Evolutionary conservation across 192 early-diverging fungal genomes (phyloP).

Genomic region (Coemansia sp.): DNA sequence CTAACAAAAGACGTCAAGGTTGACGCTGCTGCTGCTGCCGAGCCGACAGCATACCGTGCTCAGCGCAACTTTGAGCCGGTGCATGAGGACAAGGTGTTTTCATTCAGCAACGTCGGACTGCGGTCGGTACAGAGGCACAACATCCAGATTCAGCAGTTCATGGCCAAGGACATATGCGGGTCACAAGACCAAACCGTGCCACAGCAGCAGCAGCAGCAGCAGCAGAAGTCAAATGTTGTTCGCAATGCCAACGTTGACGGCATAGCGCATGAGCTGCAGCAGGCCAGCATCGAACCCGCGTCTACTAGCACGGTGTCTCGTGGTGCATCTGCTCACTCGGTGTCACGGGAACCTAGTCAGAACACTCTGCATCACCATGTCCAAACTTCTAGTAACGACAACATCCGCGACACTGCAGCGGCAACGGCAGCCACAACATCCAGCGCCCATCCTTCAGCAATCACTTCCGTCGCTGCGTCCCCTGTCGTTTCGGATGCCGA

Average conservation of each 20-base stretch:
- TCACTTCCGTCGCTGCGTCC: background rate
- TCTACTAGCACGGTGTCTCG: slow-evolving; percentile 19
- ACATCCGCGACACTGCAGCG: slow-evolving; percentile 13
- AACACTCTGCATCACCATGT: slow-evolving; percentile 22
- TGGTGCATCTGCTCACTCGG: slow-evolving; percentile 24
- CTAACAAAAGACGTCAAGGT: slow-evolving; percentile 14
- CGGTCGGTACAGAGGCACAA: slow-evolving; percentile 36
- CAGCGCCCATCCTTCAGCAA: background rate
- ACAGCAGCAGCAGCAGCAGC: slow-evolving; percentile 9
- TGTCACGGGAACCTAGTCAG: slow-evolving; percentile 51
- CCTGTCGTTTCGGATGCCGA: slow-evolving; percentile 6
- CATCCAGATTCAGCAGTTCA: slow-evolving; percentile 31
- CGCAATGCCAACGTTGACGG: slow-evolving; percentile 9
- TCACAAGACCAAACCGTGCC: slow-evolving; percentile 11
- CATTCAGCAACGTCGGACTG: slow-evolving; percentile 41
- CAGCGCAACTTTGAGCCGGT: slow-evolving; percentile 51
- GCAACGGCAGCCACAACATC: slow-evolving; percentile 13
- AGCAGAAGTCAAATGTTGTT: slow-evolving; percentile 3
- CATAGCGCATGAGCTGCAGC: slow-evolving; percentile 16
- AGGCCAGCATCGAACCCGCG: slow-evolving; percentile 19
- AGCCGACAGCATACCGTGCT: slow-evolving; percentile 26
- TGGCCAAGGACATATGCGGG: slow-evolving; percentile 12
- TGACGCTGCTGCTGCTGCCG: background rate
- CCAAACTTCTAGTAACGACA: slow-evolving; percentile 13
- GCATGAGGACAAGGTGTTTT: slow-evolving; percentile 44